Evolutionary conservation across 495 filamentous ascomycete genomes (phyloP).

Genomic region (Hypoxylon perforatum): DNA sequence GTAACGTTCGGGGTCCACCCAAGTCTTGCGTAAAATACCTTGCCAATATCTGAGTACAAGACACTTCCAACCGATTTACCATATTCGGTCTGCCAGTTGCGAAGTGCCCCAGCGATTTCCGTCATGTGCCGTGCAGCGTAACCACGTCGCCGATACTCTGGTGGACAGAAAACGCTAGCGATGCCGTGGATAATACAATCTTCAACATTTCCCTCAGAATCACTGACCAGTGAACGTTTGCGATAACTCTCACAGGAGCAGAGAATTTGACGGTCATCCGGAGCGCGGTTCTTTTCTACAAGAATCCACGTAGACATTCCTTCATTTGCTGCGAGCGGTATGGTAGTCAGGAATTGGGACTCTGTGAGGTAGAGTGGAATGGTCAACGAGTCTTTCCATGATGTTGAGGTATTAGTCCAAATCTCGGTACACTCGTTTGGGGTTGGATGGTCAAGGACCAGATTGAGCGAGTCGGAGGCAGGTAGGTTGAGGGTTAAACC

Average conservation of each 20-base stretch:
- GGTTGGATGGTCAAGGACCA: conserved; percentile 74
- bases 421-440: conserved; percentile 67
- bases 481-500: conserved; percentile 51
- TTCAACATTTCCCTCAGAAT: conserved; percentile 55
- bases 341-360: conserved; percentile 72
- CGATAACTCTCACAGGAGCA: conserved; percentile 82
- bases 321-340: conserved; percentile 74
- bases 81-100: conserved; percentile 49
- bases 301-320: conserved; percentile 86
- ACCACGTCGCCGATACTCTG: conserved; percentile 73
- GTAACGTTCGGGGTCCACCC: conserved; percentile 63
- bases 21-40: conserved; percentile 74
- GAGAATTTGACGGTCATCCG: conserved; percentile 69
- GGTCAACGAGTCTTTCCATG: conserved; percentile 75
- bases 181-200: conserved; percentile 78
- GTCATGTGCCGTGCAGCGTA: conserved; percentile 73
- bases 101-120: conserved; percentile 51
- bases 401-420: conserved; percentile 71
- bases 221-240: conserved; percentile 69
- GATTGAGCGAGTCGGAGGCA: conserved; percentile 58
- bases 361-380: conserved; percentile 77
- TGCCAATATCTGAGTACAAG: conserved; percentile 81
- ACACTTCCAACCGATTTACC: conserved; percentile 27
- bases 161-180: conserved; percentile 82
- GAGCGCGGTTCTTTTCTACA: conserved; percentile 62